These are phyloP conservation scores for Patellifolia procumbens DNA, from an alignment of 179 eudicot species.

Conservation along the genomic window DNA sequence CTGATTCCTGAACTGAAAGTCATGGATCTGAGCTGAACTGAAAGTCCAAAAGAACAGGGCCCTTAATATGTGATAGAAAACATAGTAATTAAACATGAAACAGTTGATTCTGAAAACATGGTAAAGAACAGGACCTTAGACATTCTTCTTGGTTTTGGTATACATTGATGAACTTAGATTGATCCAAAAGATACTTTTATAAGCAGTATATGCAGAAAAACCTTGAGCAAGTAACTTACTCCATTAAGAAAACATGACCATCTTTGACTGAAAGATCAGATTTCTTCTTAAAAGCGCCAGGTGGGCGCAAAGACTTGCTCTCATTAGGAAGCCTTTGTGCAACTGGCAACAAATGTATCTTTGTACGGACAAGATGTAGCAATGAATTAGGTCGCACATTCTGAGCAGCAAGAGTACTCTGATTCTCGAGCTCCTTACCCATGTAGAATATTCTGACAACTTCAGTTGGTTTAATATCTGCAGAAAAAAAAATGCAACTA, in stretches of 20 bases:
- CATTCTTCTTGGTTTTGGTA: background rate
- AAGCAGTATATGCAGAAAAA: background rate
- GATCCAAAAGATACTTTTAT: background rate
- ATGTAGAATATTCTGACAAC: constrained; percentile 70
- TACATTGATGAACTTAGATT: background rate
- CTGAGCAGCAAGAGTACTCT: constrained; percentile 71
- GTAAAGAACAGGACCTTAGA: no score
- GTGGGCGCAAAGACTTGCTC: constrained; percentile 95
- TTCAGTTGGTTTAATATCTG: constrained; percentile 78
- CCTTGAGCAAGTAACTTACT: constrained; percentile 53
- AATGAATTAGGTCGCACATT: constrained; percentile 81
- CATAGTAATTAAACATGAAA: no score
- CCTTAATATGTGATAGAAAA: no score
- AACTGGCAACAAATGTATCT: constrained; percentile 67
- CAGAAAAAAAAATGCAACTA: constrained; percentile 8
- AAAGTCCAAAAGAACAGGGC: no score
- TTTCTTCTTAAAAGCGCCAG: constrained; percentile 97
- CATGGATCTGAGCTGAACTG: no score
- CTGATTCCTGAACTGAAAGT: no score
- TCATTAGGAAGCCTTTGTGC: constrained; percentile 87
- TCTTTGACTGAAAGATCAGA: constrained; percentile 93
- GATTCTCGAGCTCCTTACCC: constrained; percentile 82
- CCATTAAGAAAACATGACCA: constrained; percentile 97
- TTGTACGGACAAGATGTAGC: constrained; percentile 93
- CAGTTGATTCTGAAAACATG: no score